Evolutionary conservation across 73 alveolate species (phyloP), one percentile per base, ranked within the genome.

Genomic region (Symbiodinium pilosum): DNA sequence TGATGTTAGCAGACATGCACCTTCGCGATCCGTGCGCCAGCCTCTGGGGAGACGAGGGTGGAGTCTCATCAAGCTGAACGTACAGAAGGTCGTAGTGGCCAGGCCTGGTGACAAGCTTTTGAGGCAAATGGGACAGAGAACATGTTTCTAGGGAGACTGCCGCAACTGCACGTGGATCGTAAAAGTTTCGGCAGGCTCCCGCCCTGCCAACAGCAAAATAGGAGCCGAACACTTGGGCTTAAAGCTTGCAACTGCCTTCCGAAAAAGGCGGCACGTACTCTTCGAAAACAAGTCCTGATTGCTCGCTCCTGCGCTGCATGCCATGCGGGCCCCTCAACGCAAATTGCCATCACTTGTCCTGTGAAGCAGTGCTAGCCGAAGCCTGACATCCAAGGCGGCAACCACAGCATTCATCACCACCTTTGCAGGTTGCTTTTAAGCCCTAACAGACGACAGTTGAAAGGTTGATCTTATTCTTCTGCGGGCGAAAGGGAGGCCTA

Each of bases 401-500:
- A 91, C 97, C 52, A 91, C 77, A 7, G 97, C 97, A 69, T 91
- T 91, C 97, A 91, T 91, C 38, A 91, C 97, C 75, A 91, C 97
- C 97, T 91, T 18, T 11, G 56, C 88, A 39, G n/a, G 39, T 30
- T 7, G 14, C 7, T 1, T 24, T 21, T 12, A 39, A 54, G 73
- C 73, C 20, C 32, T 30, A 54, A 54, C n/a, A n/a, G n/a, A n/a
- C n/a, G n/a, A n/a, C n/a, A n/a, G n/a, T n/a, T n/a, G n/a, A n/a
- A n/a, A n/a, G n/a, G n/a, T n/a, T n/a, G n/a, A n/a, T n/a, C n/a
- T n/a, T n/a, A n/a, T n/a, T n/a, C n/a, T n/a, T n/a, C n/a, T n/a
- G n/a, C n/a, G n/a, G n/a, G n/a, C n/a, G n/a, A n/a, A n/a, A n/a
- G n/a, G n/a, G n/a, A n/a, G n/a, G n/a, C n/a, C n/a, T n/a, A n/a